Evolutionary conservation across 805 yeast genomes (phyloP), one percentile per base, ranked within the genome.

Genomic region (Isabelozyma pseudorhagii): DNA sequence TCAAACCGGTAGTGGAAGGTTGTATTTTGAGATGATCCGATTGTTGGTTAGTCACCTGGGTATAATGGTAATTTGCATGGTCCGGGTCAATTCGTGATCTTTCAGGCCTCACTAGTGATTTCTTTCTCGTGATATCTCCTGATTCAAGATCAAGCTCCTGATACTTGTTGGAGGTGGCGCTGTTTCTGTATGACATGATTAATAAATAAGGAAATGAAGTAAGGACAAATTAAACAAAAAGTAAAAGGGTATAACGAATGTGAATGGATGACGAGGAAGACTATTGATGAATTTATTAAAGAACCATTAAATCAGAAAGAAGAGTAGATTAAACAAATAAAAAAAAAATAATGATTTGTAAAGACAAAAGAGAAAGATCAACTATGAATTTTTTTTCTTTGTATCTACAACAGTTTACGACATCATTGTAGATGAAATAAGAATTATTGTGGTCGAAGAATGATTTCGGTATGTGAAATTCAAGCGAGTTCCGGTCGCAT

Each of bases 101-200:
- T 61, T 93, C 98, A 3, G 96, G 96, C 53, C 89, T 79, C 31
- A 93, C 87, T 53, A 93, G 72, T 0, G 97, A 87, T 56, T 82
- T 77, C 63, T 85, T 88, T 49, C 85, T 61, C 42, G 68, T 62
- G 15, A 78, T 42, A 8, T 54, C 57, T 31, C 75, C 76, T 5
- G 73, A 44, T 52, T 74, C 78, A 8, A 68, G 73, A 56, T 74
- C 78, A 50, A 73, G 72, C 54, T 72, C 77, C 48, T 60, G 69
- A 59, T 69, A 74, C 31, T 43, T 51, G 47, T 38, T 40, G 34
- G 40, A 56, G 40, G 50, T 42, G 25, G 49, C 49, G 52, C 64
- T 63, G 50, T 63, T 58, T 57, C 69, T 63, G 49, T 54, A 66
- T 7, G 74, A 69, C 73, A 67, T 67, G 44, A 21, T 17, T 14